phyloP scores from a whole-genome alignment of 2,329 filamentous ascomycete genomes.

The Alternaria ventricosa region DNA sequence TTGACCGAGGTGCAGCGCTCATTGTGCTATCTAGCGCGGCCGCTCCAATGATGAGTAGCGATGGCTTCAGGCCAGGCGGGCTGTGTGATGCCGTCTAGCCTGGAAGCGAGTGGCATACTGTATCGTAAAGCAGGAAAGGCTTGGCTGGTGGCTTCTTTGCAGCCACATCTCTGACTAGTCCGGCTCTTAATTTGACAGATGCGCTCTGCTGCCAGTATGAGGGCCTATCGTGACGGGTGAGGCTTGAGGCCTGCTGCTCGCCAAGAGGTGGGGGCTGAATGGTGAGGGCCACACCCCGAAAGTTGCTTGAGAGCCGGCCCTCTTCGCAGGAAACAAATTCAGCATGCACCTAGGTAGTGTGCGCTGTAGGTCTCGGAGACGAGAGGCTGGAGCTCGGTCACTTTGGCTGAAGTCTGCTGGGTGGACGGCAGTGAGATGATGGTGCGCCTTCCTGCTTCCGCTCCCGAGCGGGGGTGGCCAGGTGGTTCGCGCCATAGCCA shows the following conservation, averaged over 20 bases:
- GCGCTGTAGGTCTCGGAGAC: not conserved
- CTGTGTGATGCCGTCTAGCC: slow-evolving; percentile 20
- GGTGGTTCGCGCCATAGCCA: not conserved
- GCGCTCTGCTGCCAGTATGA: slow-evolving; percentile 11
- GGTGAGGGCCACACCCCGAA: not conserved
- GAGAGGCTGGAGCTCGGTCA: not conserved
- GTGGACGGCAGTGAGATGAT: not conserved
- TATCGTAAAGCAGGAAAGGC: slow-evolving; percentile 15
- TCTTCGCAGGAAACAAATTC: not conserved
- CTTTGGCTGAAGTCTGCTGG: not conserved
- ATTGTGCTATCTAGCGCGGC: slow-evolving; percentile 1
- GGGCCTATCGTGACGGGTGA: not conserved
- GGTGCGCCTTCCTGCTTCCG: not conserved
- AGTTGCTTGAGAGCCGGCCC: not conserved
- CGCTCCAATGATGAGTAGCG: slow-evolving; percentile 24
- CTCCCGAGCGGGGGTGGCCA: not conserved
- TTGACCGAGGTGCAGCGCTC: slow-evolving; percentile 24
- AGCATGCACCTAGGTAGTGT: not conserved
- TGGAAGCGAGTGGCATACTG: slow-evolving; percentile 10
- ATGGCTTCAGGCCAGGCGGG: slow-evolving; percentile 28
- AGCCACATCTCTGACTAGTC: slow-evolving; percentile 18
- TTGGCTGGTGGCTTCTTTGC: slow-evolving; percentile 17
- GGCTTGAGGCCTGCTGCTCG: not conserved
- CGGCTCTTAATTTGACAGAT: slow-evolving; percentile 17
- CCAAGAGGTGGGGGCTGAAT: not conserved